Evolutionary conservation across 169 alveolate genomes (phyloP).

Genomic region (Perkinsus olseni): DNA sequence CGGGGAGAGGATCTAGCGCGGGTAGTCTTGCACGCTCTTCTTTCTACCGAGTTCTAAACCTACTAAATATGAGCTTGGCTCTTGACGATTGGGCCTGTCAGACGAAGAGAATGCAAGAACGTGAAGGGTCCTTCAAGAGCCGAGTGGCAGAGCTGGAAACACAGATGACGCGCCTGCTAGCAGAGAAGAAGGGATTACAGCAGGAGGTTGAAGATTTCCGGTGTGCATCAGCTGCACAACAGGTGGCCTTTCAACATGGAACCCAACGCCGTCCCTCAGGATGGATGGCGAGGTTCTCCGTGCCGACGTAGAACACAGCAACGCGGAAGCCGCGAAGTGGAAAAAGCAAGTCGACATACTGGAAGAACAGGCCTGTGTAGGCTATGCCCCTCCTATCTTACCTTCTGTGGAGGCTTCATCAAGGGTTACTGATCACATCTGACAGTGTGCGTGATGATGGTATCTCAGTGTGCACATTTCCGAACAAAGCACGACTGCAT

Average conservation of each 20-base stretch:
- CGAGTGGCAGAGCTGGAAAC: neutral
- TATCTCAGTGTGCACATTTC: too few species aligned
- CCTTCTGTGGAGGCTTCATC: too few species aligned
- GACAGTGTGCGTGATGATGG: too few species aligned
- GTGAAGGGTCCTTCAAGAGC: neutral
- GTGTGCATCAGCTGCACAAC: neutral
- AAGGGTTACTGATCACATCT: too few species aligned
- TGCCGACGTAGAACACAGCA: neutral
- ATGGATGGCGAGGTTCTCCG: neutral
- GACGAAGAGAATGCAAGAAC: neutral
- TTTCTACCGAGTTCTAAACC: too few species aligned
- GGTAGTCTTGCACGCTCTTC: too few species aligned
- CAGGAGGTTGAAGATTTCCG: neutral
- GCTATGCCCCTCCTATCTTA: neutral
- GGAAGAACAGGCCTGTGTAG: neutral
- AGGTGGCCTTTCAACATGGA: too few species aligned
- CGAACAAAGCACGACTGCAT: too few species aligned
- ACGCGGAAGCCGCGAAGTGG: neutral
- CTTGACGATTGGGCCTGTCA: too few species aligned
- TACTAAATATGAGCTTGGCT: too few species aligned
- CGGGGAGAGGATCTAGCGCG: neutral
- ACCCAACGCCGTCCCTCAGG: neutral
- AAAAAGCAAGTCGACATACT: neutral
- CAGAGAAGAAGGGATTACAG: neutral
- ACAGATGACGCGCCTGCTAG: neutral